phyloP scores from a whole-genome alignment of 352 stramenopile species.

The Phytopythium vexans region DNA sequence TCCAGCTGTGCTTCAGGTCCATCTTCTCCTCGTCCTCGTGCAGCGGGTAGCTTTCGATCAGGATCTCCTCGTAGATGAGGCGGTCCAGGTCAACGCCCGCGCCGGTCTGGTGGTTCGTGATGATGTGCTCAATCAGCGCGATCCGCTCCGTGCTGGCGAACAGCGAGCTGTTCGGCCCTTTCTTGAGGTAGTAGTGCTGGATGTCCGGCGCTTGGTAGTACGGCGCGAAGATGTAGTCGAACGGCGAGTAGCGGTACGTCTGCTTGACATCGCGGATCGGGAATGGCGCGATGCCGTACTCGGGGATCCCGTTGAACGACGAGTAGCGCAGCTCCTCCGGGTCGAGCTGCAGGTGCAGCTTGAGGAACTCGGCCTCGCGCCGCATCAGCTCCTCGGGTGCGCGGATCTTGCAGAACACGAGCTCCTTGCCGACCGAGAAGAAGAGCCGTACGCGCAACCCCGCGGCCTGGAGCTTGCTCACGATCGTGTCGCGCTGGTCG shows the following conservation, averaged over 20 bases:
- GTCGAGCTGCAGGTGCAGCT: slow-evolving; percentile 76
- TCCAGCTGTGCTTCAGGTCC: slow-evolving; percentile 61
- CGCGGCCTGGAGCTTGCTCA: slow-evolving; percentile 54
- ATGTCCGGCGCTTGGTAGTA: slow-evolving; percentile 69
- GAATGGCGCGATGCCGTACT: slow-evolving; percentile 77
- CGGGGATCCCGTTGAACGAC: slow-evolving; percentile 64
- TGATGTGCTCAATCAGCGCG: slow-evolving; percentile 80
- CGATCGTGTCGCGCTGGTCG: slow-evolving; percentile 75
- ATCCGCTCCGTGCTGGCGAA: slow-evolving; percentile 80
- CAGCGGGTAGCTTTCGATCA: slow-evolving; percentile 76
- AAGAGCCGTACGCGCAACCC: slow-evolving; percentile 75
- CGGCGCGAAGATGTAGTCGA: slow-evolving; percentile 84
- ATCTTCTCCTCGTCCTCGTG: slow-evolving; percentile 69
- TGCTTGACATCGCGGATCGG: slow-evolving; percentile 80
- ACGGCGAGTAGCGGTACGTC: slow-evolving; percentile 68
- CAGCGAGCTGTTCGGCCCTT: slow-evolving; percentile 54
- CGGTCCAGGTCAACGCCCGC: slow-evolving; percentile 68
- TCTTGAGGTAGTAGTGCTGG: slow-evolving; percentile 68
- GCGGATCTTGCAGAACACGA: slow-evolving; percentile 85
- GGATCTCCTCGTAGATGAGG: slow-evolving; percentile 71
- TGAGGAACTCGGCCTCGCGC: slow-evolving; percentile 61
- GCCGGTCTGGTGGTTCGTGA: slow-evolving; percentile 66
- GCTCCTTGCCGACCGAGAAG: slow-evolving; percentile 57
- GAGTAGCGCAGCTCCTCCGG: slow-evolving; percentile 50
- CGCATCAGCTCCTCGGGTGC: slow-evolving; percentile 71